Percentiles rank a stretch among this genome's conserved stretches.
Conservation (phyloP, 257 asterid species). For the Anisodus acutangulus region DNA sequence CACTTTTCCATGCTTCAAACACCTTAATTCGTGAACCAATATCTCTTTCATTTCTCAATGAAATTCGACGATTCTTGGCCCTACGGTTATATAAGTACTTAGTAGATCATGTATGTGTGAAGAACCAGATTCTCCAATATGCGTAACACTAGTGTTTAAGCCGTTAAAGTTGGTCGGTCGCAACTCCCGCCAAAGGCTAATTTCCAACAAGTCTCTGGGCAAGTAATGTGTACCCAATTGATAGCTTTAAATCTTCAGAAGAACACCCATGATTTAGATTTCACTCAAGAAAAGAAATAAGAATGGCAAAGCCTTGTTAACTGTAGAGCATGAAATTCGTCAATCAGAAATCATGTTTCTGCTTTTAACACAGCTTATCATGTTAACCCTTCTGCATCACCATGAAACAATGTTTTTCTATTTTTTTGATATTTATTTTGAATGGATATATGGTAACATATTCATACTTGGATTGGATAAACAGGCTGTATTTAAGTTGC, state of each 20-base stretch:
- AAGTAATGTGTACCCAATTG: background rate
- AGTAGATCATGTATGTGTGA: too few species aligned
- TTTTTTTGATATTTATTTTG: background rate
- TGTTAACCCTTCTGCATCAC: background rate
- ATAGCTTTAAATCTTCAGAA: background rate
- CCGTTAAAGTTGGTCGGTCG: too few species aligned
- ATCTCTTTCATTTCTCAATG: too few species aligned
- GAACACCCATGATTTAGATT: background rate
- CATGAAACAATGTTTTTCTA: background rate
- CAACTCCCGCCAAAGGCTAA: too few species aligned
- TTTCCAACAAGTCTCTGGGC: slow-evolving; percentile 7
- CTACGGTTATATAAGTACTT: too few species aligned
- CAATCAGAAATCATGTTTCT: background rate
- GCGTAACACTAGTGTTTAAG: too few species aligned
- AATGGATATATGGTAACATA: background rate
- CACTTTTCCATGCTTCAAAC: too few species aligned
- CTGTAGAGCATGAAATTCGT: background rate
- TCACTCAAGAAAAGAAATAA: background rate
- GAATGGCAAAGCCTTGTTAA: background rate
- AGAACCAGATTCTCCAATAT: too few species aligned
- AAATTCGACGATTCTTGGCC: too few species aligned
- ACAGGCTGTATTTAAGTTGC: slow-evolving; percentile 20
- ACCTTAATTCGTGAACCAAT: too few species aligned
- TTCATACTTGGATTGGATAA: slow-evolving; percentile 20
- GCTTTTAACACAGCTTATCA: background rate